A percentile compares a stretch with the other conserved stretches of the same genome.
Conservation (phyloP, 176 grass and related monocot genomes). For the Hordeum marinum region DNA sequence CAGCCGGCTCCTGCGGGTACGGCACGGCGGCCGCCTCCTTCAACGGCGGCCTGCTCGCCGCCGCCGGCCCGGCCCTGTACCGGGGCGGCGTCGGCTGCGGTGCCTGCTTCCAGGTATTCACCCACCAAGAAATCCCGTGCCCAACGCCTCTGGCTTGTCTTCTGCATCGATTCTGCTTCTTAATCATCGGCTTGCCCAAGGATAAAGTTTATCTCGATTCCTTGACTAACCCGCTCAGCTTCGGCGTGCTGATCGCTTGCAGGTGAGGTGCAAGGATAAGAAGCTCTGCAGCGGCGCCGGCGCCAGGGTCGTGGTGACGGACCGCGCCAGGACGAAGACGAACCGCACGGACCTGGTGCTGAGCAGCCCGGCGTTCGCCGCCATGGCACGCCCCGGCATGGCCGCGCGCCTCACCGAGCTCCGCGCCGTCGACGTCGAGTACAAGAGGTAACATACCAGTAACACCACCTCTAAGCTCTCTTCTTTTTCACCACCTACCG, state of each 20-base stretch:
- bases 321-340: slow-evolving; percentile 56
- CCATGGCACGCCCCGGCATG: slow-evolving; percentile 68
- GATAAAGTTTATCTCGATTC: not conserved
- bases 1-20: slow-evolving; percentile 84
- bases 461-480: not conserved
- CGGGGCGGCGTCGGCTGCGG: slow-evolving; percentile 74
- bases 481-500: not conserved
- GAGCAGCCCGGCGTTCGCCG: slow-evolving; percentile 49
- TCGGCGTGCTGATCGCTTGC: not conserved
- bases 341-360: slow-evolving; percentile 72
- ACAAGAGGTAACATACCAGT: slow-evolving; percentile 62
- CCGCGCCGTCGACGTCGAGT: slow-evolving; percentile 56
- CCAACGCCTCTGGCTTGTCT: not conserved
- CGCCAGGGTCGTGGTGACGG: slow-evolving; percentile 60
- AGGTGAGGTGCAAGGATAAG: slow-evolving; percentile 78
- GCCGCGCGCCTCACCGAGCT: slow-evolving; percentile 29
- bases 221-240: not conserved
- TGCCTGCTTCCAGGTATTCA: slow-evolving; percentile 58
- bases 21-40: slow-evolving; percentile 54
- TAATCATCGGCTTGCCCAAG: not conserved
- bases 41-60: slow-evolving; percentile 44
- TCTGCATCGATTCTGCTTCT: not conserved
- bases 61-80: slow-evolving; percentile 52
- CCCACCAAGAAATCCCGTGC: not conserved
- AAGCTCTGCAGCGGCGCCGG: slow-evolving; percentile 51